Evolutionary conservation across 208 protist species (phyloP).

Genomic region (Herpetomonas samuelpessoai): DNA sequence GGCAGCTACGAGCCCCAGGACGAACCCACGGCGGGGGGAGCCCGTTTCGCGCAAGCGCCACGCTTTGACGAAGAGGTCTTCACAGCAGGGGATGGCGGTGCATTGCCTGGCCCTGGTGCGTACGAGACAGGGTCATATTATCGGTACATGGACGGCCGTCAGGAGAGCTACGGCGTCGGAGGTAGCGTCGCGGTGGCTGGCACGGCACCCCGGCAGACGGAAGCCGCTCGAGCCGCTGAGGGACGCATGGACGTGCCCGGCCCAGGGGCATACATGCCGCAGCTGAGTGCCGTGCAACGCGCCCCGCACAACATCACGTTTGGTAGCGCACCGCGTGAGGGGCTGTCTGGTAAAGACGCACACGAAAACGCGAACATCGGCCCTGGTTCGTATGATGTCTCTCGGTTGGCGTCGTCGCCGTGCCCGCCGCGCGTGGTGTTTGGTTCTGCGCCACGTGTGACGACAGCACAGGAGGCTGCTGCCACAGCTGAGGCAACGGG

Average conservation of each 20-base stretch:
- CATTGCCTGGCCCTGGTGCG: slow-evolving; percentile 26
- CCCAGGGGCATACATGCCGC: slow-evolving; percentile 8
- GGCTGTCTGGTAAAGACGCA: no score
- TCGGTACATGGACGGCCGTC: neutral
- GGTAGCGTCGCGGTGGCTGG: neutral
- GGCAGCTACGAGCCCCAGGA: slow-evolving; percentile 40
- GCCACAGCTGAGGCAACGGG: no score
- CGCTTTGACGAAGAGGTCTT: neutral
- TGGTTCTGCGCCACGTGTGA: no score
- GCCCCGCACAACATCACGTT: neutral
- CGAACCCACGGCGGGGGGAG: neutral
- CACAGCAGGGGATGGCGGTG: neutral
- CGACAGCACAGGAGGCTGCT: no score
- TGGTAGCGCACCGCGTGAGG: neutral
- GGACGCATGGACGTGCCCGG: slow-evolving; percentile 6
- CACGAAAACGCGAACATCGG: no score
- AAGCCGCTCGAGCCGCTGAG: neutral
- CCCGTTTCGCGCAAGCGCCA: neutral
- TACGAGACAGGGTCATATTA: slow-evolving; percentile 14
- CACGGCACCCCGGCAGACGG: slow-evolving; percentile 8
- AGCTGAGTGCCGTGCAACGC: neutral
- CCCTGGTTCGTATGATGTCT: neutral
- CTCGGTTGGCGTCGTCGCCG: no score
- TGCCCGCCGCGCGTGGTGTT: no score
- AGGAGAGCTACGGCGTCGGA: neutral